Percentiles rank a stretch among this genome's conserved stretches.
These are phyloP conservation scores for Gaertneriomyces semiglobifer DNA, from an alignment of 192 early-diverging fungal species.

Conservation along the genomic window DNA sequence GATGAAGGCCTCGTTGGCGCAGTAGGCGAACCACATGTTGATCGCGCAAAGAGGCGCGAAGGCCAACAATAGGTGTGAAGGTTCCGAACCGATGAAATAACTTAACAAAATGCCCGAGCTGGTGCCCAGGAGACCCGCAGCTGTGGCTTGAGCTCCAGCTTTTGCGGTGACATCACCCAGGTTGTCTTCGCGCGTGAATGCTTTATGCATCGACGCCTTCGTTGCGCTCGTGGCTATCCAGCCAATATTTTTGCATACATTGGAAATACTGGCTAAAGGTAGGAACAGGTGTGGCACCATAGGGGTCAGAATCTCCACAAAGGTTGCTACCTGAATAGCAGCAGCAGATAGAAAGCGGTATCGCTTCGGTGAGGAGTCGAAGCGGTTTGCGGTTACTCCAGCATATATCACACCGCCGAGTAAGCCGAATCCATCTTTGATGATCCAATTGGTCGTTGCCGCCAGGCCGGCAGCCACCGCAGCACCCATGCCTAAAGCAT, in stretches of 20 bases:
- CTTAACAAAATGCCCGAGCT: constrained; percentile 47
- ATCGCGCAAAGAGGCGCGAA: constrained; percentile 68
- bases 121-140: constrained; percentile 76
- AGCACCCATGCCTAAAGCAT: constrained; percentile 76
- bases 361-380: constrained; percentile 81
- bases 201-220: constrained; percentile 75
- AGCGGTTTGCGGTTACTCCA: constrained; percentile 65
- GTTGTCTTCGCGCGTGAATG: constrained; percentile 69
- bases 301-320: constrained; percentile 76
- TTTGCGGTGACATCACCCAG: constrained; percentile 85
- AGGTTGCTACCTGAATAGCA: constrained; percentile 68
- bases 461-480: constrained; percentile 48
- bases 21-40: constrained; percentile 71
- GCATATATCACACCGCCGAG: constrained; percentile 83
- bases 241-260: constrained; percentile 81
- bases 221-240: constrained; percentile 81
- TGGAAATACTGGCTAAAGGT: constrained; percentile 69
- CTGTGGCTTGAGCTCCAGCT: constrained; percentile 74
- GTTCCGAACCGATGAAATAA: constrained; percentile 42
- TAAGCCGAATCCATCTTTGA: constrained; percentile 87
- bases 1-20: constrained; percentile 62
- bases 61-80: constrained; percentile 56
- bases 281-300: constrained; percentile 75
- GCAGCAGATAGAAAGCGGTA: constrained; percentile 71
- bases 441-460: constrained; percentile 85